A percentile compares a stretch with the other conserved stretches of the same genome.
These are phyloP conservation scores for Bombardia bombarda DNA, from an alignment of 495 filamentous ascomycete genomes.

Conservation along the genomic window DNA sequence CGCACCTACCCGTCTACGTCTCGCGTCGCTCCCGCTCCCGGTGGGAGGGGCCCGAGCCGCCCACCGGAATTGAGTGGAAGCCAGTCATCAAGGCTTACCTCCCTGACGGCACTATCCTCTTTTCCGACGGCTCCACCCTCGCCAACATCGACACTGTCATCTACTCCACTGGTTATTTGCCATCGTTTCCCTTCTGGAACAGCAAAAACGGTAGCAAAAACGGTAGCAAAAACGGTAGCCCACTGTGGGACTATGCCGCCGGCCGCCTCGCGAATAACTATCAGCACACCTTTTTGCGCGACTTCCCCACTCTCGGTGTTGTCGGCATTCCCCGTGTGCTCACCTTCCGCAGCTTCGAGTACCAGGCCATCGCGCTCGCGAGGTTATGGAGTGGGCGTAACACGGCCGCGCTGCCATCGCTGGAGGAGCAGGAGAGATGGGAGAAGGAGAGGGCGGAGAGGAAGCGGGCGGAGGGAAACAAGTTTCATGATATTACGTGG, in stretches of 20 bases:
- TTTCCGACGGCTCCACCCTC: slow-evolving; percentile 32
- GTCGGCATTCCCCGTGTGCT: slow-evolving; percentile 37
- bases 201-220: too few relatives aligned
- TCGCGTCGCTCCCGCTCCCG: slow-evolving; percentile 34
- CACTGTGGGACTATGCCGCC: slow-evolving; percentile 32
- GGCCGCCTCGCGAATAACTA: slow-evolving; percentile 26
- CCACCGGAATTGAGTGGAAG: slow-evolving; percentile 37
- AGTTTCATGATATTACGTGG: slow-evolving; percentile 43
- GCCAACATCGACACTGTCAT: slow-evolving; percentile 37
- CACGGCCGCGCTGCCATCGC: slow-evolving; percentile 19
- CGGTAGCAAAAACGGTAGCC: slow-evolving; percentile 33
- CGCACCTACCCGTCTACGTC: slow-evolving; percentile 32
- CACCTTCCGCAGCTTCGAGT: slow-evolving; percentile 44
- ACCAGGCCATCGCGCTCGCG: slow-evolving; percentile 42
- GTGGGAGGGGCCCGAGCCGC: slow-evolving; percentile 37
- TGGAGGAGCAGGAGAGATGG: slow-evolving; percentile 31
- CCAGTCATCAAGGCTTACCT: slow-evolving; percentile 31
- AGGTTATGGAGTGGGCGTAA: slow-evolving; percentile 34
- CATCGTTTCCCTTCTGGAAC: slow-evolving; percentile 45
- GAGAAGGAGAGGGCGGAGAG: slow-evolving; percentile 22
- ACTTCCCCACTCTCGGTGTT: slow-evolving; percentile 32
- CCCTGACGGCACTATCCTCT: slow-evolving; percentile 29
- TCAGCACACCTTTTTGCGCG: slow-evolving; percentile 38
- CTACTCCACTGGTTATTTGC: slow-evolving; percentile 42
- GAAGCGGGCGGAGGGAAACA: slow-evolving; percentile 17